These are phyloP conservation scores for Daedaleopsis sinensis DNA, from an alignment of 768 basidiomycete genomes.

Conservation along the genomic window DNA sequence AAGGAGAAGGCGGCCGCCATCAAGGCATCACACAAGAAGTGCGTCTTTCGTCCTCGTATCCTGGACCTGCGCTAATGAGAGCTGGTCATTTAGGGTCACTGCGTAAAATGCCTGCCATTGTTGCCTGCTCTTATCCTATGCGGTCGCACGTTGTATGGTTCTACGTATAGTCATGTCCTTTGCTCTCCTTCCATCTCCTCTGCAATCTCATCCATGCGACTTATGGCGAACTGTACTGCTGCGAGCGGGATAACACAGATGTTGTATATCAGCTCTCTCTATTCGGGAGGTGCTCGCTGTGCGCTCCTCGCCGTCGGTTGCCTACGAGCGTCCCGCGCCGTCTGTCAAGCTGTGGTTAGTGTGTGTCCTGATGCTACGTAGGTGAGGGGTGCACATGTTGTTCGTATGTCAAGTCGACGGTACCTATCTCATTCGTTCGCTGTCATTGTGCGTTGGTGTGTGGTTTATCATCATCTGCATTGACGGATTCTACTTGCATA, in stretches of 20 bases:
- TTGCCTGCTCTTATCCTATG: conserved; percentile 23
- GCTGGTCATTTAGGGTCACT: conserved; percentile 20
- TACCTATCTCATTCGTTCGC: no score
- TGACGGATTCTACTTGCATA: no score
- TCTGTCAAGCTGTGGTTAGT: no score
- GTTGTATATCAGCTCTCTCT: conserved; percentile 19
- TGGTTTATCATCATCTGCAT: no score
- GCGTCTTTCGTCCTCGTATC: conserved; percentile 21
- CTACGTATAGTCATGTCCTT: conserved; percentile 33
- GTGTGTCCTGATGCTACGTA: no score
- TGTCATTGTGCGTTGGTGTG: no score
- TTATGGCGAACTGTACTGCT: conserved; percentile 22
- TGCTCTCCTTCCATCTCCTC: conserved; percentile 25
- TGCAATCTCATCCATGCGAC: conserved; percentile 32
- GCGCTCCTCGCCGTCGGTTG: no score
- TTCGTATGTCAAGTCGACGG: no score
- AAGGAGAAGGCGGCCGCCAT: conserved; percentile 88
- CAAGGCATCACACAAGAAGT: conserved; percentile 84
- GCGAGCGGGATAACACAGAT: not conserved
- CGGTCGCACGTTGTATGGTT: conserved; percentile 33
- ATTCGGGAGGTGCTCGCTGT: no score
- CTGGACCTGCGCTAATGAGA: not conserved
- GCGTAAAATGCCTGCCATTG: conserved; percentile 26
- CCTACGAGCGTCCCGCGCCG: no score
- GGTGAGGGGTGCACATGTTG: no score